Evolutionary conservation across 805 yeast genomes (phyloP).

Genomic region (Tetrapisispora nanseiensis): DNA sequence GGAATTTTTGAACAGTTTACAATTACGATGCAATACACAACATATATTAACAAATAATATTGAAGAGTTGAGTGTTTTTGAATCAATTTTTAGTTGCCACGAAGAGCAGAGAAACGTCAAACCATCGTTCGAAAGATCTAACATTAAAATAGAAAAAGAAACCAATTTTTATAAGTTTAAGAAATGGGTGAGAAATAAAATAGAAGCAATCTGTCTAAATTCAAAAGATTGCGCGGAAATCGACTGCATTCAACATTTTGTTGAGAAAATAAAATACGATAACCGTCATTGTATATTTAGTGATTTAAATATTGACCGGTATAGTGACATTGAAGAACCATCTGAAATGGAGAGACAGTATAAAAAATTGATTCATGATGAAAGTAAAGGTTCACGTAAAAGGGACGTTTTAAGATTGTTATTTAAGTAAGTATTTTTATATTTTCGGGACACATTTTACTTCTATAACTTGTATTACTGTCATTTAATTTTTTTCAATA

Average conservation of each 20-base stretch:
- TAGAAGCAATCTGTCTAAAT: not conserved
- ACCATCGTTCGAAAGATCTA: too few relatives aligned
- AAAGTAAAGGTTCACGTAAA: slow-evolving; percentile 10
- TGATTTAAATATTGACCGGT: not conserved
- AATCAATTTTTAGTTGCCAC: not conserved
- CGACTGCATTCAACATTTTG: not conserved
- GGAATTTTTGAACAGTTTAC: slow-evolving; percentile 7
- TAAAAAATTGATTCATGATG: slow-evolving; percentile 9
- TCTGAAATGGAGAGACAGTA: not conserved
- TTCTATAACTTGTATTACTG: not conserved
- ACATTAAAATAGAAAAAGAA: not conserved
- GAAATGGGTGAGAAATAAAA: not conserved
- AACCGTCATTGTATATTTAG: slow-evolving; percentile 1
- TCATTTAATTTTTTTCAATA: not conserved
- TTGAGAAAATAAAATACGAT: not conserved
- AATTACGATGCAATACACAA: slow-evolving; percentile 3
- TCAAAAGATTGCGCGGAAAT: not conserved
- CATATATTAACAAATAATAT: not conserved
- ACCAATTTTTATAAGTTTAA: not conserved
- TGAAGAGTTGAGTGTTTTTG: not conserved
- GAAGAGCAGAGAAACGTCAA: not conserved
- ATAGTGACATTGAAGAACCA: not conserved
- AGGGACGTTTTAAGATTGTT: slow-evolving; percentile 11
- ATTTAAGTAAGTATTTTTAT: slow-evolving; percentile 5
- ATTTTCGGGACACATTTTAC: too few relatives aligned